Evolutionary conservation across 2,329 filamentous ascomycete species (phyloP), one percentile per base, ranked within the genome.

Genomic region (Aspergillus udagawae): DNA sequence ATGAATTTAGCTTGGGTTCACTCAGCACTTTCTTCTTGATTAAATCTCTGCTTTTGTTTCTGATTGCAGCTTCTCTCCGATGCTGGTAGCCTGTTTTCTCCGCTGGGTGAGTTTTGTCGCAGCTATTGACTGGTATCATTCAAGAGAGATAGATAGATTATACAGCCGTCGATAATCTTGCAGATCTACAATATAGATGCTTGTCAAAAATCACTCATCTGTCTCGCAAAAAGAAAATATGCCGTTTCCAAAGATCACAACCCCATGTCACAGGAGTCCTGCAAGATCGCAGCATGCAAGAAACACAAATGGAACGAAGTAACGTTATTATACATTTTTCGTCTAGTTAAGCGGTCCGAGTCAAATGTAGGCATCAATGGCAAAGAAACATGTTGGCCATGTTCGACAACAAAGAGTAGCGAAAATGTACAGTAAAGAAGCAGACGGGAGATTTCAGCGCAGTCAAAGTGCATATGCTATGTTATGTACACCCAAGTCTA

Each of bases 401-500:
- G 9, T 47, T 27, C 44, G 23, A 47, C 44, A 14, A 47, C 21
- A 14, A 47, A 17, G 6, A 17, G 32, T 38, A 38, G 20, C 21
- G 27, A 3, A 23, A 25, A 27, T 14, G 21, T 23, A 47, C 12
- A 47, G 20, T 7, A 27, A 47, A 47, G 9, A 47, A 14, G 32
- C 32, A 47, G 20, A 27, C 5, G 23, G 10, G 44, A 47, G 7
- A 23, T 45, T 56, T 29, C 44, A 52, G 23, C 42, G 49, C 29
- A 48, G 28, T 6, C 29, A 52, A 52, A 52, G 49, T 52, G 42
- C 42, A 25, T 25, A 47, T 38, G 32, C 17, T 17, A 38, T 38
- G 23, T 25, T 47, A 47, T 47, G 44, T 47, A 47, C 44, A 47
- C 23, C 44, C 21, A 25, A 51, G 49, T 52, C 49, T 56, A 52